These are phyloP conservation scores for Populus ilicifolia DNA, from an alignment of 345 rosid genomes.

Conservation along the genomic window DNA sequence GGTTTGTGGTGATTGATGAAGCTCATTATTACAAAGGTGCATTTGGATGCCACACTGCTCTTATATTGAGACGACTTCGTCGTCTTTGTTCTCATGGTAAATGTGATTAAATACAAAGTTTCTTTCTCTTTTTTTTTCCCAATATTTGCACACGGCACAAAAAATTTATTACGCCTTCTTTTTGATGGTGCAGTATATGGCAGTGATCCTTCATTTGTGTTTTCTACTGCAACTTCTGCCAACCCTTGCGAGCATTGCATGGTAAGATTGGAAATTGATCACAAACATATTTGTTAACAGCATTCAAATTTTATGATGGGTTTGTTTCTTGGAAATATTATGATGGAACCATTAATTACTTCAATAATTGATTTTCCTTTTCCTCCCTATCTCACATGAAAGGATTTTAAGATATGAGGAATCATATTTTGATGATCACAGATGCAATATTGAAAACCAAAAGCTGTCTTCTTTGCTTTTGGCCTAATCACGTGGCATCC, in stretches of 20 bases:
- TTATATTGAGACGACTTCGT: slow-evolving; percentile 84
- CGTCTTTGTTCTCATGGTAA: slow-evolving; percentile 87
- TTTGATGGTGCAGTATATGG: slow-evolving; percentile 63
- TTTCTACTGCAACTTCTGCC: slow-evolving; percentile 94
- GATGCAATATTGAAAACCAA: background rate
- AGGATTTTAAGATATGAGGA: background rate
- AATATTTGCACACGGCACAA: background rate
- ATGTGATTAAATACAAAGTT: background rate
- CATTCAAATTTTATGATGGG: background rate
- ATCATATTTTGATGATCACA: background rate
- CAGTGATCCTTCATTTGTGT: slow-evolving; percentile 68
- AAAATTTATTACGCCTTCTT: background rate
- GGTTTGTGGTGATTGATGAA: slow-evolving; percentile 91
- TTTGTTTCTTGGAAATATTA: background rate
- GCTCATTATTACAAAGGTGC: slow-evolving; percentile 96
- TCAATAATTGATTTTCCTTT: background rate
- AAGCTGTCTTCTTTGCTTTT: background rate
- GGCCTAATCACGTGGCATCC: background rate
- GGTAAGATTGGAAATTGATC: slow-evolving; percentile 46
- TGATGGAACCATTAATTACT: background rate
- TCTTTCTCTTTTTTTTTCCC: background rate
- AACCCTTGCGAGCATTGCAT: slow-evolving; percentile 91
- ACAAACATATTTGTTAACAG: slow-evolving; percentile 7
- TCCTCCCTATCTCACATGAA: background rate
- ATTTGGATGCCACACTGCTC: slow-evolving; percentile 95